A percentile compares a stretch with the other conserved stretches of the same genome.
phyloP scores from a whole-genome alignment of 2,329 filamentous ascomycete species.

The Helminthosporium solani region DNA sequence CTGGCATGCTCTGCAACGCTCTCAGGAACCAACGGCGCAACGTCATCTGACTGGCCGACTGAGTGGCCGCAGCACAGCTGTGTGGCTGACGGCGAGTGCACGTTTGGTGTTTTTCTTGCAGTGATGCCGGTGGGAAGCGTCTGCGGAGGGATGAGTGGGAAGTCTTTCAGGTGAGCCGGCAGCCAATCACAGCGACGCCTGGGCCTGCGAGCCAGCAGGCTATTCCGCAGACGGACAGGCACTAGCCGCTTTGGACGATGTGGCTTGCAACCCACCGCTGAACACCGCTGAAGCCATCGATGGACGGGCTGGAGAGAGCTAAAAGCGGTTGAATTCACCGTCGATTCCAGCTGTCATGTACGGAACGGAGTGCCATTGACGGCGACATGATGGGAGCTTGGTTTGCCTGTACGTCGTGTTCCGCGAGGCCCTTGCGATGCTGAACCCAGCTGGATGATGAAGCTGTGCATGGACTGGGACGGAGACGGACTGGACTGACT shows the following conservation, averaged over 20 bases:
- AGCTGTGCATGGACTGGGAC: neutral
- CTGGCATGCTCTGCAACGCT: constrained; percentile 25
- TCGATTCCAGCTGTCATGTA: constrained; percentile 37
- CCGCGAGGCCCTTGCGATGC: constrained; percentile 34
- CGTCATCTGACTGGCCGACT: constrained; percentile 35
- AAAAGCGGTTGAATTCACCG: constrained; percentile 23
- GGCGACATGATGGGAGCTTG: no score
- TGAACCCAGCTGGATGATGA: constrained; percentile 41
- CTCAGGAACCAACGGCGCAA: constrained; percentile 26
- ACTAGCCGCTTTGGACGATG: constrained; percentile 17
- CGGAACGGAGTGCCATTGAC: no score
- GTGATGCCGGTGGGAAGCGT: no score
- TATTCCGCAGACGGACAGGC: constrained; percentile 22
- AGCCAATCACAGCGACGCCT: constrained; percentile 28
- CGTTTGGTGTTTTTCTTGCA: constrained; percentile 21
- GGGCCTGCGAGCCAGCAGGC: constrained; percentile 17
- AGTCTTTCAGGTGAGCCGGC: constrained; percentile 17
- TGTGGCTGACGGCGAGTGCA: constrained; percentile 36
- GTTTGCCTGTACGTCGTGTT: constrained; percentile 20
- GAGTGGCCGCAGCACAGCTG: constrained; percentile 33
- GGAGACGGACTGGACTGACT: no score
- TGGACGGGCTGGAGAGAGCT: no score
- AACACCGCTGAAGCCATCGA: constrained; percentile 23
- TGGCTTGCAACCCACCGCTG: constrained; percentile 33
- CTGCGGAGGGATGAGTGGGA: no score